These are phyloP conservation scores for Ampelomyces quisqualis DNA, from an alignment of 2,329 filamentous ascomycete species.

Conservation along the genomic window DNA sequence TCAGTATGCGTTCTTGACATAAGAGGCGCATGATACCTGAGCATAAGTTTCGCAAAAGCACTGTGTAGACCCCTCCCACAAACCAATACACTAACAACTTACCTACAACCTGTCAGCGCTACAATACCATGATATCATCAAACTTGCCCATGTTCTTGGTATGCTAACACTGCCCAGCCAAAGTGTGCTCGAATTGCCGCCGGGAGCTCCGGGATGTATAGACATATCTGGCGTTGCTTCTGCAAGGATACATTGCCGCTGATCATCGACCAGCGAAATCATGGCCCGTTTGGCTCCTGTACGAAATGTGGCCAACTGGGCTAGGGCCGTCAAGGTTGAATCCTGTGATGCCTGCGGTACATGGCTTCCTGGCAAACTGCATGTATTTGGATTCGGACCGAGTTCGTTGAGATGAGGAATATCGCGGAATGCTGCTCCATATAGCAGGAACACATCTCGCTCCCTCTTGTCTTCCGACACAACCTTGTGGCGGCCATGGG, in stretches of 20 bases:
- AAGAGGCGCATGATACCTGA: neutral
- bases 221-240: slow-evolving; percentile 40
- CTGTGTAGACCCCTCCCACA: no score
- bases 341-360: slow-evolving; percentile 26
- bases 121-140: neutral
- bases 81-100: no score
- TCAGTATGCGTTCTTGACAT: neutral
- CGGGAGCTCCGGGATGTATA: slow-evolving; percentile 15
- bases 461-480: slow-evolving; percentile 19
- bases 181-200: slow-evolving; percentile 10
- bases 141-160: slow-evolving; percentile 22
- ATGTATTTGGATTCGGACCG: slow-evolving; percentile 4
- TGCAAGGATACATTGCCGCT: slow-evolving; percentile 41
- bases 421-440: slow-evolving; percentile 28
- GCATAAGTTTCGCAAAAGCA: neutral
- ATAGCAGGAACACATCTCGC: slow-evolving; percentile 29
- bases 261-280: slow-evolving; percentile 41
- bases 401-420: slow-evolving; percentile 21
- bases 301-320: slow-evolving; percentile 40
- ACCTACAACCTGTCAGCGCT: neutral
- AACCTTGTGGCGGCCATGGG: neutral
- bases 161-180: slow-evolving; percentile 38
- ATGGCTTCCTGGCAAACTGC: slow-evolving; percentile 14
- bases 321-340: slow-evolving; percentile 37
- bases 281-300: slow-evolving; percentile 37